These are phyloP conservation scores for Backusella luteola DNA, from an alignment of 192 early-diverging fungal genomes.

Conservation along the genomic window DNA sequence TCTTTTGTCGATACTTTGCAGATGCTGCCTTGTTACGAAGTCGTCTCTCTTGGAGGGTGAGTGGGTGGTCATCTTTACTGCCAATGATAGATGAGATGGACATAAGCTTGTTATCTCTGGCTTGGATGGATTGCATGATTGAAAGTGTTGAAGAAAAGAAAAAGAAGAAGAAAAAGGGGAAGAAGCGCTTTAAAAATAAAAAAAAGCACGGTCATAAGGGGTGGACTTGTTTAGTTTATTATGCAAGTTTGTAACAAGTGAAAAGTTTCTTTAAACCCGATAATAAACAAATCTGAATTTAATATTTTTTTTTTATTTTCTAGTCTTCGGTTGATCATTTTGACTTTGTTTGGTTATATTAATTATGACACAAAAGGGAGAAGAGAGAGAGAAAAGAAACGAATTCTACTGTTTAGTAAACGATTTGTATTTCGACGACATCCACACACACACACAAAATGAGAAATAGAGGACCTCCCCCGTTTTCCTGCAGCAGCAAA, in stretches of 20 bases:
- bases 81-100: conserved; percentile 27
- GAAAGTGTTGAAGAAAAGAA: not conserved
- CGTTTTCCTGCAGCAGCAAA: not conserved
- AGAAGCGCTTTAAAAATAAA: not conserved
- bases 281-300: not conserved
- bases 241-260: conserved; percentile 2
- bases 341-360: conserved; percentile 13
- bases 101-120: conserved; percentile 20
- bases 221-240: no score
- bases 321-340: not conserved
- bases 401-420: not conserved
- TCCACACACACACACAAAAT: not conserved
- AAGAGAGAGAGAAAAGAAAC: not conserved
- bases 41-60: conserved; percentile 49
- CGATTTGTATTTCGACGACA: conserved; percentile 18
- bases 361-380: not conserved
- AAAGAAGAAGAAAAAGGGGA: not conserved
- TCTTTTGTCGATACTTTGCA: conserved; percentile 61
- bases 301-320: not conserved
- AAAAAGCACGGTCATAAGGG: not conserved
- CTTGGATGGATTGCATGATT: conserved; percentile 10
- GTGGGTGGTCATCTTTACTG: conserved; percentile 16
- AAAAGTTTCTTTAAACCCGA: not conserved
- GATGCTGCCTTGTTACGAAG: conserved; percentile 61
- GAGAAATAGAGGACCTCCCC: not conserved